Evolutionary conservation across 768 basidiomycete species (phyloP), one percentile per base, ranked within the genome.

Genomic region (Mycena venus): DNA sequence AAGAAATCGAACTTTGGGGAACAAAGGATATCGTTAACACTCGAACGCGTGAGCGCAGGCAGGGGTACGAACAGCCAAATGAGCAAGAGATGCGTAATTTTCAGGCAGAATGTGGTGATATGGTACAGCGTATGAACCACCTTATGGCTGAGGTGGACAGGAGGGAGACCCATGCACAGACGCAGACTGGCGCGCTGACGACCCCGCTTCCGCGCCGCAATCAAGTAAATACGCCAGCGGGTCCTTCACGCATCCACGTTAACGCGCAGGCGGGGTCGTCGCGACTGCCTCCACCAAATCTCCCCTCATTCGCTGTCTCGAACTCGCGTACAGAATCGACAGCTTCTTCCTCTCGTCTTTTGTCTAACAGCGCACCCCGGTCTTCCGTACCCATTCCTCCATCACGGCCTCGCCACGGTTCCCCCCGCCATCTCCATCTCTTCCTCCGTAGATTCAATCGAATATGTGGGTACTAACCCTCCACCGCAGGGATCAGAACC

Each of bases 221-320:
- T 40, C 64, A 34, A 23, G 72, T 68, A 23, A 73, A 73, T 44
- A 53, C 70, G 21, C 38, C 58, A n/a, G 62, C 70, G 25, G 72
- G 72, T 23, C 66, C 59, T 10, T 75, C 68, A 11, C 73, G 68
- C 36, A 19, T 59, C 23, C 63, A 21, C 7, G 53, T 49, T 27
- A 74, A 64, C 36, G 67, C 73, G 17, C 63, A 70, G 40, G 68
- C 73, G 3, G 73, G 73, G 2, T 68, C 73, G 17, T 74, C 73
- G 29, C 73, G 73, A 25, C n/a, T 25, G 9, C n/a, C n/a, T 49
- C 23, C 47, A 49, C 47, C 12, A 17, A 17, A 42, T 4, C 21
- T 49, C 15, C 42, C 42, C 42, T 4, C 6, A 42, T 17, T 17
- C 15, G 42, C 19, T 23, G 17, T 25, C 47, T 6, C 47, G 7